Percentiles rank a stretch among this genome's conserved stretches.
These are phyloP conservation scores for Cercospora zeina DNA, from an alignment of 2,329 filamentous ascomycete genomes.

Conservation along the genomic window DNA sequence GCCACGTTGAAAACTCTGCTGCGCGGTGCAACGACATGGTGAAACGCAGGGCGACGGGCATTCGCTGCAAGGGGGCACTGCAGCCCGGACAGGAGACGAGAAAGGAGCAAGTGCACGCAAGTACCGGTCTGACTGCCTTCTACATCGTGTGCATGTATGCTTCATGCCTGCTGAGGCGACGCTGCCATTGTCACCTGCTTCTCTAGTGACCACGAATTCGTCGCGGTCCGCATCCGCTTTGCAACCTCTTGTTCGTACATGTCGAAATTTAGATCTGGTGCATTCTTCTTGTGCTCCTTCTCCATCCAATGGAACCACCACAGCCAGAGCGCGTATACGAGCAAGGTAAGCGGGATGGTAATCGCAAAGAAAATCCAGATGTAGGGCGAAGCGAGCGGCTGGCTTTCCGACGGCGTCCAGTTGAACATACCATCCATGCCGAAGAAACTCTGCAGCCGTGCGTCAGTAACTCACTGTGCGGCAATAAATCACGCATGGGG, in stretches of 20 bases:
- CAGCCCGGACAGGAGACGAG: background rate
- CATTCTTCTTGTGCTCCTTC: conserved; percentile 33
- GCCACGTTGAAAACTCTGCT: conserved; percentile 7
- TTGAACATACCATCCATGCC: conserved; percentile 40
- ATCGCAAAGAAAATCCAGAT: conserved; percentile 40
- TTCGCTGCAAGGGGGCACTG: background rate
- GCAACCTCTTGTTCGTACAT: conserved; percentile 38
- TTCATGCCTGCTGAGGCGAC: conserved; percentile 13
- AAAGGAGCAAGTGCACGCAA: background rate
- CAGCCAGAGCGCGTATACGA: conserved; percentile 36
- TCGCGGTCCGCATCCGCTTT: conserved; percentile 35
- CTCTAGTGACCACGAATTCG: conserved; percentile 27
- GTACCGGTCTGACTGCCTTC: background rate
- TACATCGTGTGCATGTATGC: background rate
- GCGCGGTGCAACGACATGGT: conserved; percentile 2
- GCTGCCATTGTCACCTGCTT: conserved; percentile 25
- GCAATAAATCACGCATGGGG: background rate
- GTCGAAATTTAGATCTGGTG: conserved; percentile 33
- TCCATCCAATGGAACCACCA: conserved; percentile 37
- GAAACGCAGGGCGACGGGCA: conserved; percentile 3
- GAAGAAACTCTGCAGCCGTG: conserved; percentile 36
- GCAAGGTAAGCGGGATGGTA: conserved; percentile 38
- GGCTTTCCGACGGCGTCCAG: conserved; percentile 27
- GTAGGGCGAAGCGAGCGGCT: conserved; percentile 36
- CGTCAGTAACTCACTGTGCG: background rate